phyloP scores from a whole-genome alignment of 1,284 basidiomycete species.

The Melanopsichium pennsylvanicum region DNA sequence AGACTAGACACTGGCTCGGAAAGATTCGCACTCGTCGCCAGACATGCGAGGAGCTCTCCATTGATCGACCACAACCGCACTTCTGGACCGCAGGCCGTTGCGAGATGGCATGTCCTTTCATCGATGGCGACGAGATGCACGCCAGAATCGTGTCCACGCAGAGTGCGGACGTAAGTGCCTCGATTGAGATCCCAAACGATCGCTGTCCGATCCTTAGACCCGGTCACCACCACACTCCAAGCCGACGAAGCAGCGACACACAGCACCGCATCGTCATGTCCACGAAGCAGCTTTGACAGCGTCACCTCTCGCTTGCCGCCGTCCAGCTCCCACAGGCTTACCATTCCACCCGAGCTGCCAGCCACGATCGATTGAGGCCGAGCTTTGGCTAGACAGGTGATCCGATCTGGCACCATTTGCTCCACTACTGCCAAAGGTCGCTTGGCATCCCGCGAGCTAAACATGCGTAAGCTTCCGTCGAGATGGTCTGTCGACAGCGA shows the following conservation, averaged over 20 bases:
- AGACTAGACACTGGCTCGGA: conserved; percentile 72
- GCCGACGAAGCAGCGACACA: conserved; percentile 78
- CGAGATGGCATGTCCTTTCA: conserved; percentile 83
- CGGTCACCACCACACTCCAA: conserved; percentile 85
- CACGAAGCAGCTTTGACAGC: conserved; percentile 73
- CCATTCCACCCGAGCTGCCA: conserved; percentile 70
- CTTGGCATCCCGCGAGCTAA: conserved; percentile 57
- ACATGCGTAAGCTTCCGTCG: conserved; percentile 71
- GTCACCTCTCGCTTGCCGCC: conserved; percentile 28
- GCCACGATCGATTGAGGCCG: conserved; percentile 76
- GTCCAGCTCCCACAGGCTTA: conserved; percentile 49
- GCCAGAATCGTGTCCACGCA: conserved; percentile 66
- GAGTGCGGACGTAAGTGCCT: conserved; percentile 49
- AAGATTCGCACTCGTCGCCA: conserved; percentile 70
- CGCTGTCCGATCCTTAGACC: conserved; percentile 82
- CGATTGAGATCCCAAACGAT: conserved; percentile 91
- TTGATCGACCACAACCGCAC: conserved; percentile 84
- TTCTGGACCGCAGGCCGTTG: conserved; percentile 76
- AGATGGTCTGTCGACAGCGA: conserved; percentile 75
- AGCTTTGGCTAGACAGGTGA: conserved; percentile 74
- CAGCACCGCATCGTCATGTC: conserved; percentile 74
- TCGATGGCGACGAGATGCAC: conserved; percentile 81
- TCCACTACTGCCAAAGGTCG: conserved; percentile 73
- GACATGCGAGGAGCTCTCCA: conserved; percentile 74
- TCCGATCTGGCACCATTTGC: conserved; percentile 25